phyloP scores from a whole-genome alignment of 163 green algal species.

The Chloromonas sp. region DNA sequence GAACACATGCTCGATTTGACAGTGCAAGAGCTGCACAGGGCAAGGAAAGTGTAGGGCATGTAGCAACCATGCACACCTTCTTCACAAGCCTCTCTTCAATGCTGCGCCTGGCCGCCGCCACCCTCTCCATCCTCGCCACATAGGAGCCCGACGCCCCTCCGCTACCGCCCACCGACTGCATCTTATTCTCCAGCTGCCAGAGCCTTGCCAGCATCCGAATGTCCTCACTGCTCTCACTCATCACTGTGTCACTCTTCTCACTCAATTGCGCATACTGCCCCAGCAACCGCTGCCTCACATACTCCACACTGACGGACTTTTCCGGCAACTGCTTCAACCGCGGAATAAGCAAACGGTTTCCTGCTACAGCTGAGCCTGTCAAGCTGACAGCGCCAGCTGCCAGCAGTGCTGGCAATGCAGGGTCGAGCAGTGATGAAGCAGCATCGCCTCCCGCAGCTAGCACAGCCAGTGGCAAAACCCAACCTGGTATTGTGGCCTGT shows the following conservation, averaged over 20 bases:
- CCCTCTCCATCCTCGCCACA: slow-evolving; percentile 57
- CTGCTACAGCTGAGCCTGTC: slow-evolving; percentile 28
- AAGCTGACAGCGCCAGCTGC: slow-evolving; percentile 11
- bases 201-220: slow-evolving; percentile 67
- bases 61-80: slow-evolving; percentile 23
- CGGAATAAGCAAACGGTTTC: slow-evolving; percentile 61
- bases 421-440: slow-evolving; percentile 67
- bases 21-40: too few relatives aligned
- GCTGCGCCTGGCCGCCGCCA: slow-evolving; percentile 37
- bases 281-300: slow-evolving; percentile 71
- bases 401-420: slow-evolving; percentile 57
- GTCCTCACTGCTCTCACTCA: slow-evolving; percentile 56
- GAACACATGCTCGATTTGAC: too few relatives aligned
- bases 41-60: too few relatives aligned
- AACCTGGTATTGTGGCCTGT: slow-evolving; percentile 44
- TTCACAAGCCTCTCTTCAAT: slow-evolving; percentile 62
- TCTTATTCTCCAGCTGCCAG: slow-evolving; percentile 82
- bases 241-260: slow-evolving; percentile 30
- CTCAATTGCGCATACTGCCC: slow-evolving; percentile 53
- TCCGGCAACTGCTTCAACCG: slow-evolving; percentile 74
- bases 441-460: slow-evolving; percentile 62
- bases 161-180: slow-evolving; percentile 40
- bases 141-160: slow-evolving; percentile 33
- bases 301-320: slow-evolving; percentile 51
- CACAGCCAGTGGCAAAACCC: slow-evolving; percentile 59